Conservation (phyloP, 2,329 filamentous ascomycete species). For the Chaetomium globosum region DNA sequence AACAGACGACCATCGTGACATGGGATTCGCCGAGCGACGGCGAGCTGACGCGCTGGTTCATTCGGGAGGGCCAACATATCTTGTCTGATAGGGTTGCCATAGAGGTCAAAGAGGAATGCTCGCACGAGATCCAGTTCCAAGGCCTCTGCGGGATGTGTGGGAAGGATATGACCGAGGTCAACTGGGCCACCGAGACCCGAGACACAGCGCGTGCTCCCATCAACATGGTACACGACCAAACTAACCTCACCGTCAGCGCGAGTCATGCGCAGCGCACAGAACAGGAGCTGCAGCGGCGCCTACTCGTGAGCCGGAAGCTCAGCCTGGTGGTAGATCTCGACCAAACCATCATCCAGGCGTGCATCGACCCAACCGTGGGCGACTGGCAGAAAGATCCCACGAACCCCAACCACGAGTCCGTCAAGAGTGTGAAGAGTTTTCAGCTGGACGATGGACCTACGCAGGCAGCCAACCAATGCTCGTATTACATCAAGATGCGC, state of each 20-base stretch:
- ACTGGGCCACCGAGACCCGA: constrained; percentile 77
- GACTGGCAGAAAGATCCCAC: constrained; percentile 90
- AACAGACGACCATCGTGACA: constrained; percentile 70
- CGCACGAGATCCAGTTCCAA: constrained; percentile 87
- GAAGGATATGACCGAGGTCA: constrained; percentile 90
- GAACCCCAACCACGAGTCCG: constrained; percentile 87
- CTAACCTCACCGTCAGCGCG: constrained; percentile 79
- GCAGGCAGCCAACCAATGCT: constrained; percentile 71
- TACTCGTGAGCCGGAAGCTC: constrained; percentile 79
- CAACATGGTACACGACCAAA: constrained; percentile 93
- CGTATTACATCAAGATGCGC: constrained; percentile 98
- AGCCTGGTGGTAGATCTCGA: constrained; percentile 96
- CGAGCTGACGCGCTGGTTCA: constrained; percentile 73
- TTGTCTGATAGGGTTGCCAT: constrained; percentile 61
- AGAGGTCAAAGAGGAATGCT: constrained; percentile 86
- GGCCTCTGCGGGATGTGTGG: constrained; percentile 91
- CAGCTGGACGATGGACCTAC: constrained; percentile 85
- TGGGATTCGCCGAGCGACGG: constrained; percentile 87
- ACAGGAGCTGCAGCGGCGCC: constrained; percentile 79
- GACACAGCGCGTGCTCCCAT: constrained; percentile 87
- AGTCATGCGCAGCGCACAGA: constrained; percentile 80
- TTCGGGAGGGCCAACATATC: constrained; percentile 68
- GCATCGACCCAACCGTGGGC: constrained; percentile 91
- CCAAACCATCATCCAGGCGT: constrained; percentile 97
- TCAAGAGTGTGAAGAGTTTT: constrained; percentile 86